Base-by-base conservation (phyloP, 2,329 filamentous ascomycete species). In the Monosporascus ibericus region DNA sequence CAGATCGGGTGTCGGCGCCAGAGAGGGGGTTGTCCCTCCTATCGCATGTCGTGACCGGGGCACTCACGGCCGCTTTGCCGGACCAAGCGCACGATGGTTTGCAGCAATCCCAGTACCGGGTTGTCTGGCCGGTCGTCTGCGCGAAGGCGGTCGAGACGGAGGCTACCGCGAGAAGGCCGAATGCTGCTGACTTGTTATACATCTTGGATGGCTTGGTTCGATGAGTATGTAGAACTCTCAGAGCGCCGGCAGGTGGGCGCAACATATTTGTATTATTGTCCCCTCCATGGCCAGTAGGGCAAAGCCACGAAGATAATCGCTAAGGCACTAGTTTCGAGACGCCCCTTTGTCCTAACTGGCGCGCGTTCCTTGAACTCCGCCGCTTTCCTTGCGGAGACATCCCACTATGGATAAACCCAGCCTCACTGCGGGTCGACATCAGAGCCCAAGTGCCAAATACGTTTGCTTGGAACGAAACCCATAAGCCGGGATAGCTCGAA, bases 81-180 rank as follows among this genome's bases (percentile, higher is more conserved):
- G 69, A 67, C 78, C 78, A 74, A 2, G 70, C 69, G 59, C 79
- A 82, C 15, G 75, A 78, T 8, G 77, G 72, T 68, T 84, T 83
- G 70, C 79, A 82, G 66, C 80, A 82, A 63, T 82, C 79, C 68
- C 72, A 70, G 58, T 70, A 71, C 24, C 68, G 57, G 5, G 68
- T 70, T 39, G 68, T 68, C 40, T 40, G 37, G 30, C 62, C 62
- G 8, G 42, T 58, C 48, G 14, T 56, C 61, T 14, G 57, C 62
- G 36, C 24, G 47, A 2, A 49, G 7, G 50, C 50, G 4, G 55
- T 39, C 36, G 51, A 47, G 18, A 55, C 15, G 49, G 48, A 38
- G 37, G 47, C 48, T 42, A 56, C 54, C 25, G 58, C 50, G 34
- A 58, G 25, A 49, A 61, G 52, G 52, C 44, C 25, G 47, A 60